Base-by-base conservation (phyloP, 1,139 yeast genomes). In the Taphrina confusa region DNA sequence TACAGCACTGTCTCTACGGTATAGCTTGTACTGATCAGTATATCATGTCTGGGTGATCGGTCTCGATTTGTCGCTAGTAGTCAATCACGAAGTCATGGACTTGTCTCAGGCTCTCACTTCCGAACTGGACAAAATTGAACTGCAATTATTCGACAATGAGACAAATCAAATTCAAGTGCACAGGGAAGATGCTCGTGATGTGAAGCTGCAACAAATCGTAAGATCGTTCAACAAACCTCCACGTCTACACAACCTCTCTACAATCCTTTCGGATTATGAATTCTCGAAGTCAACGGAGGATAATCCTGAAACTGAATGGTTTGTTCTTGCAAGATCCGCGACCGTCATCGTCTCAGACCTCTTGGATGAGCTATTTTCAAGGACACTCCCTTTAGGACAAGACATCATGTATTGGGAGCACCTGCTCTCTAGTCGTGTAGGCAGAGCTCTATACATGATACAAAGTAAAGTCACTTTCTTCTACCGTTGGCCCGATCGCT, bases 371-470 rank as follows among this genome's bases (percentile, higher is more conserved):
- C 64, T 73, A 55, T 65, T 72, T 40, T 60, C 65, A 14, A 68
- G 70, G 52, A 69, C 75, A 1, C 65, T 72, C 30, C 74, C 75
- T 1, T 63, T 72, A 3, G 63, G 72, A 2, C 65, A 66, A 23
- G 73, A 72, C 54, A 62, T 72, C 30, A 61, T 66, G 45, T 73
- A 73, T 63, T 73, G 75, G 75, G 71, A 72, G 50, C 65, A 66
- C 9, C 68, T 72, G 5, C 57, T 69, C 14, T 65, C 66, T 3
- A 64, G 64, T 22, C 64, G 67, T 11, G 28, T 60, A 9, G 66
- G 72, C 16, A 58, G 70, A 54, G 59, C 65, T n/a, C 36, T 66
- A 22, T 67, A 70, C 61, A 65, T 68, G 1, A 40, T 70, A 12
- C 73, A 69, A 58, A 65, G 65, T 63, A 60, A 25, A 62, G 16